Percentiles rank a stretch among this genome's conserved stretches.
Evolutionary conservation across 176 grass and related monocot genomes (phyloP).

Genomic region (Lolium multiflorum): DNA sequence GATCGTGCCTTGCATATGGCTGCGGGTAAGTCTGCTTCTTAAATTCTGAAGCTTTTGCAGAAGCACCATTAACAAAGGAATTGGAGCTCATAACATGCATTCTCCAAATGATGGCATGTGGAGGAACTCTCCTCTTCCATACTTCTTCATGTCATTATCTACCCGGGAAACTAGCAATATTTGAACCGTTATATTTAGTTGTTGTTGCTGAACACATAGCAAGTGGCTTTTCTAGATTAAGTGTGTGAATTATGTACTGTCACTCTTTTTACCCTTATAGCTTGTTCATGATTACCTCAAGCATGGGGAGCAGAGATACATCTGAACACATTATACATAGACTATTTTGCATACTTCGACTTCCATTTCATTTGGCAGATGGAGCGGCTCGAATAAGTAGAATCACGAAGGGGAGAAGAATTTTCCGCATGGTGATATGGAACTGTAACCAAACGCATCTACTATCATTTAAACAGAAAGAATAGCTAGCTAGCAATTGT

Average conservation of each 20-base stretch:
- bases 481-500: not conserved
- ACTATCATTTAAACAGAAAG: not conserved
- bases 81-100: slow-evolving; percentile 98
- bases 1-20: not conserved
- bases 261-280: too few relatives aligned
- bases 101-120: slow-evolving; percentile 97
- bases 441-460: not conserved
- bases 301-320: too few relatives aligned
- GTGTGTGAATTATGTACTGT: too few relatives aligned
- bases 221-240: too few relatives aligned
- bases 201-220: too few relatives aligned
- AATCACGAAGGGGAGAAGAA: slow-evolving; percentile 46
- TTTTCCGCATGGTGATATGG: slow-evolving; percentile 21
- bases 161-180: too few relatives aligned
- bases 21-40: slow-evolving; percentile 15
- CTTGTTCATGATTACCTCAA: too few relatives aligned
- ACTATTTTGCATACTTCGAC: not conserved
- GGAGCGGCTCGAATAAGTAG: slow-evolving; percentile 68
- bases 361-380: too few relatives aligned
- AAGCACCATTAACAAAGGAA: slow-evolving; percentile 92
- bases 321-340: too few relatives aligned
- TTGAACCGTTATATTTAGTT: too few relatives aligned
- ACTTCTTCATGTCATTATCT: not conserved
- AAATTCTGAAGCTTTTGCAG: slow-evolving; percentile 52
- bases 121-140: slow-evolving; percentile 60